Conservation (phyloP, 352 stramenopile genomes). For the Phytophthora fragariaefolia region DNA sequence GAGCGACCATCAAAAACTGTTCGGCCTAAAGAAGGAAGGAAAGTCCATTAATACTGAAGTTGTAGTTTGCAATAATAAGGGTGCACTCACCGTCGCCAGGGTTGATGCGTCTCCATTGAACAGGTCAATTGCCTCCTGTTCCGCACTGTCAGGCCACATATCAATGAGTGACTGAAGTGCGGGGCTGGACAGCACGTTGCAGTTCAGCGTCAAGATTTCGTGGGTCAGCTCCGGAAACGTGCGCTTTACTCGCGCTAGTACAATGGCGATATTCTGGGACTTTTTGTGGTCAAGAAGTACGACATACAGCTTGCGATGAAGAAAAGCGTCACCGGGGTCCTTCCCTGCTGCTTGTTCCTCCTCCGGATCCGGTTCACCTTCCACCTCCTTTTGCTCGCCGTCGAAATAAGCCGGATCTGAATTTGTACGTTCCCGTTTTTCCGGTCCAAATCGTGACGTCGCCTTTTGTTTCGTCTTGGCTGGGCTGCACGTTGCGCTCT, state of each 20-base stretch:
- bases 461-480: slow-evolving; percentile 18
- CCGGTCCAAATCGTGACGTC: slow-evolving; percentile 14
- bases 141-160: slow-evolving; percentile 81
- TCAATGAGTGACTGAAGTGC: slow-evolving; percentile 80
- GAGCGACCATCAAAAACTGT: slow-evolving; percentile 72
- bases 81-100: slow-evolving; percentile 53
- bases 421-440: slow-evolving; percentile 21
- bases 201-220: slow-evolving; percentile 73
- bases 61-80: neutral
- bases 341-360: slow-evolving; percentile 13
- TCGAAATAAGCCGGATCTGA: slow-evolving; percentile 25
- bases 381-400: slow-evolving; percentile 25
- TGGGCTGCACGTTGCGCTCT: slow-evolving; percentile 3
- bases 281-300: slow-evolving; percentile 86
- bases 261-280: slow-evolving; percentile 86
- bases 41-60: neutral
- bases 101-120: slow-evolving; percentile 58
- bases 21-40: slow-evolving; percentile 51
- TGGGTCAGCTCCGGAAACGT: slow-evolving; percentile 60
- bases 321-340: slow-evolving; percentile 28
- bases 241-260: slow-evolving; percentile 75
- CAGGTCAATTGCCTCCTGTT: slow-evolving; percentile 73
- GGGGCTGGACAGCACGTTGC: slow-evolving; percentile 65
- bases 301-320: slow-evolving; percentile 59
- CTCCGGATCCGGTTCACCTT: slow-evolving; percentile 32